phyloP scores from a whole-genome alignment of 257 asterid species.

The Solanum lignicaule region DNA sequence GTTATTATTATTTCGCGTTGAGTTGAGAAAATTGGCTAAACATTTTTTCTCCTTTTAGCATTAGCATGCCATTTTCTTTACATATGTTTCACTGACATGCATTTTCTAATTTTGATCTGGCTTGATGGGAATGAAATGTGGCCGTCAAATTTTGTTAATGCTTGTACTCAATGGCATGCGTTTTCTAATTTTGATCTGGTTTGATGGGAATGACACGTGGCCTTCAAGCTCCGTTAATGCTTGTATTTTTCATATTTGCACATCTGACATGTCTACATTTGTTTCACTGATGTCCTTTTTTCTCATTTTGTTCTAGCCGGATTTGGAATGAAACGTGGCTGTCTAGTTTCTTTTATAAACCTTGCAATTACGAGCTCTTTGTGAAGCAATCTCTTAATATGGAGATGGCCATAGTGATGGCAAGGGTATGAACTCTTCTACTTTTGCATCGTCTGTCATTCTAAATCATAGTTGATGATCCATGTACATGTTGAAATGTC shows the following conservation, averaged over 20 bases:
- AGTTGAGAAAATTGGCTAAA: neutral
- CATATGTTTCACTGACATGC: neutral
- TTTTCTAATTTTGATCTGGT: neutral
- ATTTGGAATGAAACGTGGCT: slow-evolving; percentile 98
- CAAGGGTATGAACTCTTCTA: slow-evolving; percentile 54
- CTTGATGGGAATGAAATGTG: neutral
- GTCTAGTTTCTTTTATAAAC: slow-evolving; percentile 91
- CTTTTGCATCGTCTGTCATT: neutral
- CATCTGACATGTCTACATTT: neutral
- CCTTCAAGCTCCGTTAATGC: neutral
- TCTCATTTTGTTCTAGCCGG: slow-evolving; percentile 43
- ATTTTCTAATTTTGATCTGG: neutral
- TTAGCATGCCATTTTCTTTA: neutral
- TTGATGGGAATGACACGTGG: neutral
- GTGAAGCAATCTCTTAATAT: slow-evolving; percentile 93
- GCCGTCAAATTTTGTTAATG: neutral
- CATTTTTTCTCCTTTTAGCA: neutral
- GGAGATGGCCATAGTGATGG: slow-evolving; percentile 97
- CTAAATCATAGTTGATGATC: neutral
- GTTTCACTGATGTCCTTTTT: neutral
- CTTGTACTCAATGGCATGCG: neutral
- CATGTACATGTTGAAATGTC: neutral
- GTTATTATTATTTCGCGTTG: neutral
- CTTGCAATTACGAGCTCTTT: slow-evolving; percentile 95
- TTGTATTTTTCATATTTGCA: neutral